Base-by-base conservation (phyloP, 768 basidiomycete genomes). In the Suillus subluteus region DNA sequence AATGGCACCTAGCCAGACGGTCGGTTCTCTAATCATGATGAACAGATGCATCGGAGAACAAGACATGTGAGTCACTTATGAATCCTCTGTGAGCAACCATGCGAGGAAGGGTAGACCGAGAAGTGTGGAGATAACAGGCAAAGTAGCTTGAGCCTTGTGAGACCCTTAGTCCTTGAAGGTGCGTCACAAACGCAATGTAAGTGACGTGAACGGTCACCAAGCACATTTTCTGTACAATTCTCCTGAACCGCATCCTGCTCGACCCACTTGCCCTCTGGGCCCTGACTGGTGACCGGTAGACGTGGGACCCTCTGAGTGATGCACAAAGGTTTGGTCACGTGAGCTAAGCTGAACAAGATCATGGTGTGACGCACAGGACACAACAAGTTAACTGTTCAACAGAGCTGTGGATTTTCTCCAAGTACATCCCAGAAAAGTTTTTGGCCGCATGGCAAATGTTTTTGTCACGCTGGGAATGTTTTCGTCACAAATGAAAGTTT, bases 1-100 rank as follows among this genome's bases (percentile, higher is more conserved):
- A 88, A 85, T 0, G 91, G 80, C 67, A 96, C 84, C 98, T 21
- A 99, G 85, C 11, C 98, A 90, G 38, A 98, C 82, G 0, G 96
- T 94, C 0, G 97, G 94, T 71, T 99, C 97, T 30, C 96, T 95
- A 66, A 35, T 2, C n/a, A 54, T 54, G 56, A 30, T 26, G 18
- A 43, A 69, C 65, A 74, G 63, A 67, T 58, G 58, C 65, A 32
- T n/a, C 21, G 41, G n/a, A 43, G 54, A 38, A 62, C n/a, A 63
- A n/a, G 43, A 44, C 18, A 13, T 12, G 50, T 12, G 15, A n/a
- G 38, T 46, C 15, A 90, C 92, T 71, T 74, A 95, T 94, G 92
- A 91, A 76, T 98, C 96, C 78, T 98, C 96, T 2, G 82, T 79
- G 21, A 90, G 75, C 18, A 96, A 79, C 23, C 96, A 84, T 4